These are phyloP conservation scores for Scutellaria baicalensis DNA, from an alignment of 257 asterid genomes.

Conservation along the genomic window DNA sequence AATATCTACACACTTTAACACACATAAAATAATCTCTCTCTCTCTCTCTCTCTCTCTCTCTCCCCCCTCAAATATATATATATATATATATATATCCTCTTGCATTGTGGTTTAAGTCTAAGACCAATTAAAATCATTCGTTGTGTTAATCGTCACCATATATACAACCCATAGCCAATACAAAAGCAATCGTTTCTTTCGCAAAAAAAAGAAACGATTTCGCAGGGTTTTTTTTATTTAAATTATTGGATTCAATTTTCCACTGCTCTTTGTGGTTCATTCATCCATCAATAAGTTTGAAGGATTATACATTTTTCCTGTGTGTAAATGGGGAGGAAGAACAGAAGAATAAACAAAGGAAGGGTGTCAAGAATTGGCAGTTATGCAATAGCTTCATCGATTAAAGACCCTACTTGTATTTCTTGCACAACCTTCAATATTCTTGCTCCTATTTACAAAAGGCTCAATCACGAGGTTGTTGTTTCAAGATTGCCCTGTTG, in stretches of 20 bases:
- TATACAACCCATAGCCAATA: slow-evolving; percentile 9
- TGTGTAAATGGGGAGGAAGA: slow-evolving; percentile 53
- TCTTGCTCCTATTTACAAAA: slow-evolving; percentile 93
- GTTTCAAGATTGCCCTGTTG: background rate
- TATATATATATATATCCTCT: background rate
- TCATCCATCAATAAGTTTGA: background rate
- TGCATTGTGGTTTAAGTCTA: background rate
- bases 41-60: background rate
- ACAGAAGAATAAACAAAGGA: slow-evolving; percentile 34
- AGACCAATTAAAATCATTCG: slow-evolving; percentile 5
- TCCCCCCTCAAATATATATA: background rate
- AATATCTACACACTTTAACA: slow-evolving; percentile 1
- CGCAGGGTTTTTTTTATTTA: background rate
- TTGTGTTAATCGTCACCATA: slow-evolving; percentile 18
- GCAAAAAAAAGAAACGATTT: background rate
- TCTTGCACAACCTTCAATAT: slow-evolving; percentile 98
- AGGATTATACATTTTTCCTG: background rate
- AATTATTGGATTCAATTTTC: background rate
- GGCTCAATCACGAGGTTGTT: slow-evolving; percentile 63
- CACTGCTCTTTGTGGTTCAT: background rate
- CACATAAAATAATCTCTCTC: background rate
- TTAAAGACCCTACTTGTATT: slow-evolving; percentile 67
- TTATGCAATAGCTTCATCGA: slow-evolving; percentile 77
- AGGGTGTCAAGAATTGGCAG: slow-evolving; percentile 72
- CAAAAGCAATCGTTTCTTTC: background rate